Percentiles rank a stretch among this genome's conserved stretches.
These are phyloP conservation scores for Crucihimalaya himalaica DNA, from an alignment of 345 rosid genomes.

Conservation along the genomic window DNA sequence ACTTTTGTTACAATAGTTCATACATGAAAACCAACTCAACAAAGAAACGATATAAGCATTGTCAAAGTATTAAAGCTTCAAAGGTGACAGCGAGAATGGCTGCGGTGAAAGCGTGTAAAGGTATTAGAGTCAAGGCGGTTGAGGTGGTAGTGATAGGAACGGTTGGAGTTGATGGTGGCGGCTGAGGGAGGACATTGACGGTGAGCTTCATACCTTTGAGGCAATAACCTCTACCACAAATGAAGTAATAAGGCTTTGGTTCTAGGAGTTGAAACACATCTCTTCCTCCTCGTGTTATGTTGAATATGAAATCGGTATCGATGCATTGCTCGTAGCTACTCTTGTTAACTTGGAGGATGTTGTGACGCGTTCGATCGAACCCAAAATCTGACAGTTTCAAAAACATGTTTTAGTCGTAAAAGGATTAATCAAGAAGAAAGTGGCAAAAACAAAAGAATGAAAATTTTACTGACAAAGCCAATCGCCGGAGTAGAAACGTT, in stretches of 20 bases:
- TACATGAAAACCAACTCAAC: not conserved
- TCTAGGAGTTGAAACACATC: slow-evolving; percentile 60
- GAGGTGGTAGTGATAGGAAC: not conserved
- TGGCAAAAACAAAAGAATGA: not conserved
- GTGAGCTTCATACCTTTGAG: slow-evolving; percentile 58
- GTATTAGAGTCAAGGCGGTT: slow-evolving; percentile 7
- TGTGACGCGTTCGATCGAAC: slow-evolving; percentile 46
- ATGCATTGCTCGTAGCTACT: slow-evolving; percentile 57
- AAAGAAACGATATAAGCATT: not conserved
- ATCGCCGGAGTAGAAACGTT: slow-evolving; percentile 54
- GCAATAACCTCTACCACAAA: slow-evolving; percentile 63
- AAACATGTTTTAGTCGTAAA: not conserved
- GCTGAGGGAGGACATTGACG: slow-evolving; percentile 37
- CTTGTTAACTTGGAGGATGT: slow-evolving; percentile 63
- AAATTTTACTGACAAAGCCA: slow-evolving; percentile 55
- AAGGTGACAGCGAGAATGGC: not conserved
- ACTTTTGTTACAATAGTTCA: not conserved
- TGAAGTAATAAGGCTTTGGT: slow-evolving; percentile 59
- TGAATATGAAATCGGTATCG: slow-evolving; percentile 47
- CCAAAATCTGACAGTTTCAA: slow-evolving; percentile 43
- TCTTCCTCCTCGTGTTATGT: slow-evolving; percentile 63
- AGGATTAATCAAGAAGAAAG: not conserved
- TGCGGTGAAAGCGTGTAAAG: not conserved
- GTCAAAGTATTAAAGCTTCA: not conserved
- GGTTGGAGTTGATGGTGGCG: slow-evolving; percentile 8